Evolutionary conservation across 2,329 filamentous ascomycete genomes (phyloP).

Genomic region (Alternaria sp.): DNA sequence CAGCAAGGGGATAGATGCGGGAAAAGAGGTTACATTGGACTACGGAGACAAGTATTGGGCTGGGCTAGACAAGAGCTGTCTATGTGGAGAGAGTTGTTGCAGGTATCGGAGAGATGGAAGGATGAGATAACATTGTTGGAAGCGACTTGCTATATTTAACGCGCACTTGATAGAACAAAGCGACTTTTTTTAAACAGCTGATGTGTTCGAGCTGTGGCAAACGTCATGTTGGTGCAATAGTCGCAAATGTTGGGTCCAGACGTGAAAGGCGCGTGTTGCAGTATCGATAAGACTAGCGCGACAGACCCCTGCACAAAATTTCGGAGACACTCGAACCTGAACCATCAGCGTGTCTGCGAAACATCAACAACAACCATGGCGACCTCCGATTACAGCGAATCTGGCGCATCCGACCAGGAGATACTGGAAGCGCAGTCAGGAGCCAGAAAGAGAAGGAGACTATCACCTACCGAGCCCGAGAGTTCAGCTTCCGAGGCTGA

Average conservation of each 20-base stretch:
- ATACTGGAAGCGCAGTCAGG: slow-evolving; percentile 37
- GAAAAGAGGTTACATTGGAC: slow-evolving; percentile 63
- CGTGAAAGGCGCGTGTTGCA: background rate
- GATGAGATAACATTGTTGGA: background rate
- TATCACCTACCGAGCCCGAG: slow-evolving; percentile 30
- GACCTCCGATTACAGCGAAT: slow-evolving; percentile 22
- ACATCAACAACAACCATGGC: slow-evolving; percentile 17
- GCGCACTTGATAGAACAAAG: background rate
- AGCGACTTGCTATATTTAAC: background rate
- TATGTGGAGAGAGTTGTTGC: slow-evolving; percentile 62
- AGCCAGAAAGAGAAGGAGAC: slow-evolving; percentile 46
- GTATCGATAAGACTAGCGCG: slow-evolving; percentile 39
- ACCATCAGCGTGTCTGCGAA: background rate
- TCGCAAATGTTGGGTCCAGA: background rate
- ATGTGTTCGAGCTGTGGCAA: background rate
- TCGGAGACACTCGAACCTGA: slow-evolving; percentile 14
- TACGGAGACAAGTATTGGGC: slow-evolving; percentile 66
- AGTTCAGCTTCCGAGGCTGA: slow-evolving; percentile 23
- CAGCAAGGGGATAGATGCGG: slow-evolving; percentile 61
- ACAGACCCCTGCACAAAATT: slow-evolving; percentile 34
- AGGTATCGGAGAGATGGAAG: slow-evolving; percentile 46
- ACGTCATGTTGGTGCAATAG: background rate
- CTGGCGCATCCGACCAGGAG: slow-evolving; percentile 33
- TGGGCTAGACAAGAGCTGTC: slow-evolving; percentile 61
- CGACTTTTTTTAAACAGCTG: background rate